Base-by-base conservation (phyloP, 1,284 basidiomycete species). In the Cryptococcus neoformans region DNA sequence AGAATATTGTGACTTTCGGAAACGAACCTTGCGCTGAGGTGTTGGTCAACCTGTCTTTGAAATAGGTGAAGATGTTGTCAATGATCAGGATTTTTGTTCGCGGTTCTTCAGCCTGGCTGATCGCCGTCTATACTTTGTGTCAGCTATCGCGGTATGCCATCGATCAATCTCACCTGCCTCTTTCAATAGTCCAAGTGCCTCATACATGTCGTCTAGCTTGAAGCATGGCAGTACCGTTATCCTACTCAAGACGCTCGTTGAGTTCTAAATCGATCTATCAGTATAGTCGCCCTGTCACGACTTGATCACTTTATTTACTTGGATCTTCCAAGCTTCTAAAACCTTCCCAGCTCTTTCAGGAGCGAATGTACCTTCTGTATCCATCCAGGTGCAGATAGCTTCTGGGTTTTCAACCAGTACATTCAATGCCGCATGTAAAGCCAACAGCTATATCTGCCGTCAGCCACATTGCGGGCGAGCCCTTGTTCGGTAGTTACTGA, bases 311-410 rank as follows among this genome's bases (percentile, higher is more conserved):
- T 11, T 16, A 51, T 73, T 59, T 52, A 76, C 77, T 16, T 66
- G 56, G 4, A 66, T 55, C 8, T 59, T 59, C 62, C 61, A 60
- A 5, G 12, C 17, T 34, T 65, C 59, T 2, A 75, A 57, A 0
- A 76, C 61, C 5, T 57, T 55, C 17, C 59, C 57, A 4, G 74
- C 73, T 21, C 76, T 55, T 4, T 65, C 53, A 0, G 74, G 63
- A 17, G 62, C 62, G 59, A 78, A 76, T 2, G 67, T 64, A 4
- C 72, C 74, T 8, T 75, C 70, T 0, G 73, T 72, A 51, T 78
- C 76, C 28, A 78, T 57, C 76, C 76, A 78, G 34, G 56, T 60
- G 16, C 73, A 74, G 0, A 60, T 62, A 0, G 64, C 65, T 1
- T 48, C 44, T 1, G 54, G 34, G 40, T 75, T 64, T 0, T 44